Percentiles rank a stretch among this genome's conserved stretches.
Evolutionary conservation across 192 early-diverging fungal species (phyloP).

Genomic region (Podila verticillata): DNA sequence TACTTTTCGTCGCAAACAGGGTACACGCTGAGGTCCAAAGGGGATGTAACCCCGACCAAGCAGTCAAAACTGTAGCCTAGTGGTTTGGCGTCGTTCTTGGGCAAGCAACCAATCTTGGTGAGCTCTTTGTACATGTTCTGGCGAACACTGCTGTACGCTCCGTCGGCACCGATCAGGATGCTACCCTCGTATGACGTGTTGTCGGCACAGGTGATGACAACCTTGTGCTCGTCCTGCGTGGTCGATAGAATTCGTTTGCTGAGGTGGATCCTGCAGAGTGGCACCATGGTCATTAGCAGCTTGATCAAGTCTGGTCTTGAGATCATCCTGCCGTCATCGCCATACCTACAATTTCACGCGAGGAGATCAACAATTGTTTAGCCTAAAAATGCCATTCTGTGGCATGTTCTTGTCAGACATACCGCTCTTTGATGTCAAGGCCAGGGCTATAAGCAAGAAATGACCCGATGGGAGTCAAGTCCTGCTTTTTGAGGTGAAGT

Average conservation of each 20-base stretch:
- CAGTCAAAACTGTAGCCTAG: conserved; percentile 10
- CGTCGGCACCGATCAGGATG: conserved; percentile 30
- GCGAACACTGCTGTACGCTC: conserved; percentile 28
- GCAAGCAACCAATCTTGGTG: background rate
- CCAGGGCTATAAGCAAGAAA: no score
- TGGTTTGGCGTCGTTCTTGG: background rate
- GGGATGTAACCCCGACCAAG: conserved; percentile 13
- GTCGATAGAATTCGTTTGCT: conserved; percentile 17
- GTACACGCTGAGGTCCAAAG: background rate
- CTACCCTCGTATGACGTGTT: conserved; percentile 10
- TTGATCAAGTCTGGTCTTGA: conserved; percentile 13
- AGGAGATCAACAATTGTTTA: background rate
- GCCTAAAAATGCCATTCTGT: no score
- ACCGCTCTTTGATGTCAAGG: conserved; percentile 1
- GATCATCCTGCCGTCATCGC: conserved; percentile 10
- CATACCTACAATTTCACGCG: conserved; percentile 1
- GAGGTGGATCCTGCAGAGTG: conserved; percentile 9
- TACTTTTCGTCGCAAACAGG: background rate
- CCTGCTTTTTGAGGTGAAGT: conserved; percentile 8
- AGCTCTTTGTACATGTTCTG: conserved; percentile 24
- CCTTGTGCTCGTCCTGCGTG: conserved; percentile 19
- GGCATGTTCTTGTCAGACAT: no score
- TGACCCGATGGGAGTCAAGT: conserved; percentile 1
- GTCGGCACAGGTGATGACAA: conserved; percentile 11
- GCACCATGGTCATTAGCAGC: conserved; percentile 9